phyloP scores from a whole-genome alignment of 345 rosid genomes.

The Citrus cavaleriei region DNA sequence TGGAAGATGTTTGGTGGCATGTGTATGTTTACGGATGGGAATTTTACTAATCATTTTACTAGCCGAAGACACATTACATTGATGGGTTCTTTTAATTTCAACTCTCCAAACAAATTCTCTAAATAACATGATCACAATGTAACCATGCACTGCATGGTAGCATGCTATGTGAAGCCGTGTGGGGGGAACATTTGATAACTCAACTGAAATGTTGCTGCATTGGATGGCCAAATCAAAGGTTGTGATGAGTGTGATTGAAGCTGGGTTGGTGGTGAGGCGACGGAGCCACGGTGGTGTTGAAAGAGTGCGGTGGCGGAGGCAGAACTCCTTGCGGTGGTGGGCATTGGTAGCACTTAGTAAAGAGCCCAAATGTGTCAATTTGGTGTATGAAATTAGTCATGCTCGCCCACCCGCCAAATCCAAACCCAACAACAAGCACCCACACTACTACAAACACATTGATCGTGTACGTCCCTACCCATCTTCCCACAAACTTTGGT shows the following conservation, averaged over 20 bases:
- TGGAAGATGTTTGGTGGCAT: not conserved
- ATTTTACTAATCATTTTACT: not conserved
- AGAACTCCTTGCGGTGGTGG: slow-evolving; percentile 42
- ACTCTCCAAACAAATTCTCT: not conserved
- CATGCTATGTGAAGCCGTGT: not conserved
- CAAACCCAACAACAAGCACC: slow-evolving; percentile 91
- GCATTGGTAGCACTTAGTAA: slow-evolving; percentile 96
- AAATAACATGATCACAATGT: not conserved
- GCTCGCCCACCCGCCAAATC: slow-evolving; percentile 98
- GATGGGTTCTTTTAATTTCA: not conserved
- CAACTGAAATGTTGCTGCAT: not conserved
- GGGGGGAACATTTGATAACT: not conserved
- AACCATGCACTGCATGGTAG: not conserved
- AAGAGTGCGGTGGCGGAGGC: slow-evolving; percentile 20
- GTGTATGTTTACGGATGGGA: not conserved
- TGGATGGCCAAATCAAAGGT: slow-evolving; percentile 24
- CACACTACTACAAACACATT: slow-evolving; percentile 83
- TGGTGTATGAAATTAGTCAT: slow-evolving; percentile 81
- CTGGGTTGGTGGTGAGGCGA: slow-evolving; percentile 38
- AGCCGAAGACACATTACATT: not conserved
- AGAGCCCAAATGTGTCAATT: slow-evolving; percentile 91
- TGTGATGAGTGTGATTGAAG: slow-evolving; percentile 43
- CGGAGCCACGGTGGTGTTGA: slow-evolving; percentile 38
- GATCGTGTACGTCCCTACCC: slow-evolving; percentile 82
- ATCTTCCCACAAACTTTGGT: slow-evolving; percentile 64